These are phyloP conservation scores for Trichocomaceae sp. DNA, from an alignment of 2,329 filamentous ascomycete genomes.

Conservation along the genomic window DNA sequence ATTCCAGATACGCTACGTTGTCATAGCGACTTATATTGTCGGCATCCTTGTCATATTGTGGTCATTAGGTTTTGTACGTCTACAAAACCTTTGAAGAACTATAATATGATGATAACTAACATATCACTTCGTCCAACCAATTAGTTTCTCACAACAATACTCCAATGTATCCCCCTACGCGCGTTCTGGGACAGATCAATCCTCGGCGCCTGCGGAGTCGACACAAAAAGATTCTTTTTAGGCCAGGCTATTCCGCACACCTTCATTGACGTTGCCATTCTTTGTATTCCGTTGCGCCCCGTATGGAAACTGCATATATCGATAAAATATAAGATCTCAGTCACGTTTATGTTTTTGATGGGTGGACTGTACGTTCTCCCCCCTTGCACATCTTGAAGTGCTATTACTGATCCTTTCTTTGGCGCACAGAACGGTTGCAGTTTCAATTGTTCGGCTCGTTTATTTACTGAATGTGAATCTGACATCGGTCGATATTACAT, in stretches of 20 bases:
- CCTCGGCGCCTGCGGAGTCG: background rate
- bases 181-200: background rate
- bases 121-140: too few relatives aligned
- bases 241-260: background rate
- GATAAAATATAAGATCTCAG: background rate
- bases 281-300: background rate
- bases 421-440: background rate
- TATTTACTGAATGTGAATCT: background rate
- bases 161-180: background rate
- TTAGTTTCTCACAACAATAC: background rate
- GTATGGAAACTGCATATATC: background rate
- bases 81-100: too few relatives aligned
- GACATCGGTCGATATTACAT: background rate
- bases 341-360: background rate
- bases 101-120: too few relatives aligned
- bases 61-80: too few relatives aligned
- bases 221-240: background rate
- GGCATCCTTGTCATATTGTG: too few relatives aligned
- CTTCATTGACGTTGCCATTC: background rate
- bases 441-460: background rate
- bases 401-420: background rate
- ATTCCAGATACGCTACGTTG: too few relatives aligned
- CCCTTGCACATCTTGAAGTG: too few relatives aligned
- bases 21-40: too few relatives aligned
- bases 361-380: background rate